A percentile compares a stretch with the other conserved stretches of the same genome.
Evolutionary conservation across 495 filamentous ascomycete species (phyloP).

Genomic region (Penicillium verhagenii): DNA sequence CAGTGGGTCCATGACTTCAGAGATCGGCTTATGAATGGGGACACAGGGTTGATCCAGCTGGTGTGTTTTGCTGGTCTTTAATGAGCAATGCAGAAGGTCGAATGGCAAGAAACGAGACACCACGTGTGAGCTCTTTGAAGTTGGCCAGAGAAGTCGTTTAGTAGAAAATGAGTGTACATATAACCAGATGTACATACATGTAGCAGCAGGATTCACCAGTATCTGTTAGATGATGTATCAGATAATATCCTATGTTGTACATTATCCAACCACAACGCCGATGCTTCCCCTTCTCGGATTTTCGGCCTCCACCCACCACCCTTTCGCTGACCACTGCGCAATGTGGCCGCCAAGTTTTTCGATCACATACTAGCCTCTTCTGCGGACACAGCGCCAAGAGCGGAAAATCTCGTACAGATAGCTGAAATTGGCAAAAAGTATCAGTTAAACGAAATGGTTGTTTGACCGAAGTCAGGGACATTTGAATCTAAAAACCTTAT

Average conservation of each 20-base stretch:
- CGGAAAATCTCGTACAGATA: slow-evolving; percentile 13
- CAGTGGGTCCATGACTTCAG: slow-evolving; percentile 19
- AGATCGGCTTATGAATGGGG: not conserved
- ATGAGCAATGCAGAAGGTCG: not conserved
- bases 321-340: slow-evolving; percentile 3
- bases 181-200: no score
- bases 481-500: not conserved
- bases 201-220: not conserved
- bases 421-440: slow-evolving; percentile 6
- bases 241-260: no score
- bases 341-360: not conserved
- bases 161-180: not conserved
- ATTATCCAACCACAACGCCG: not conserved
- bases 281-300: slow-evolving; percentile 10
- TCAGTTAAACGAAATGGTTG: slow-evolving; percentile 1
- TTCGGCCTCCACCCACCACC: slow-evolving; percentile 5
- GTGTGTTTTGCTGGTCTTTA: not conserved
- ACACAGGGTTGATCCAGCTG: not conserved
- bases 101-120: not conserved
- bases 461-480: not conserved
- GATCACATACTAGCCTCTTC: slow-evolving; percentile 3
- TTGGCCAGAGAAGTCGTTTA: not conserved
- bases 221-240: not conserved
- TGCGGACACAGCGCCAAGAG: slow-evolving; percentile 8
- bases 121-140: not conserved